Conservation (phyloP, 2,329 filamentous ascomycete species). For the Chaetomium globosum region DNA sequence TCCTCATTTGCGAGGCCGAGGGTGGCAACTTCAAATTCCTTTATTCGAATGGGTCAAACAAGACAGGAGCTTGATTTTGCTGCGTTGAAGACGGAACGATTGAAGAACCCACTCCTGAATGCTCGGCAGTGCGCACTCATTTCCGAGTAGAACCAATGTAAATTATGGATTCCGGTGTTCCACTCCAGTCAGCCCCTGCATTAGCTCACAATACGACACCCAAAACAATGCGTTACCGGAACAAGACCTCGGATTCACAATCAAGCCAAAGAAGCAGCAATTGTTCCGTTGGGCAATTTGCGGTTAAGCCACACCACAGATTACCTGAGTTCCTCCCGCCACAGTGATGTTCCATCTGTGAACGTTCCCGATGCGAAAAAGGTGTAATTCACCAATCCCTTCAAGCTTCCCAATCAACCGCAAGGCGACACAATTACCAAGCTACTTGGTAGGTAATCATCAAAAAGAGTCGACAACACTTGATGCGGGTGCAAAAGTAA, state of each 20-base stretch:
- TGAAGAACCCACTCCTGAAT: slow-evolving; percentile 5
- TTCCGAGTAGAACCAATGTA: slow-evolving; percentile 13
- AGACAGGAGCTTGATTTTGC: not conserved
- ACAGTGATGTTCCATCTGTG: not conserved
- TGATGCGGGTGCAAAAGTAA: not conserved
- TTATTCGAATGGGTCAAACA: not conserved
- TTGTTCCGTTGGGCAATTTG: not conserved
- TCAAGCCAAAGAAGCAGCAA: not conserved
- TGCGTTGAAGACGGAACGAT: not conserved
- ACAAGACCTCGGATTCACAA: not conserved
- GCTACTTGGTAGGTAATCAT: no score
- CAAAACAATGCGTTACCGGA: not conserved
- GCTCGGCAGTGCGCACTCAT: slow-evolving; percentile 24
- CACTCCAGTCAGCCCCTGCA: not conserved
- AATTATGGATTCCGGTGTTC: slow-evolving; percentile 5
- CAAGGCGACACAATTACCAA: not conserved
- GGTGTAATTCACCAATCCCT: not conserved
- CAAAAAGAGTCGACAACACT: not conserved
- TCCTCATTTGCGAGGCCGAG: no score
- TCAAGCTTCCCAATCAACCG: not conserved
- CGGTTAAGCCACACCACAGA: not conserved
- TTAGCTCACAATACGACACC: not conserved
- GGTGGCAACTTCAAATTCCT: not conserved
- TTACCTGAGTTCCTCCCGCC: not conserved
- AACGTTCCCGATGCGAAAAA: no score